phyloP scores from a whole-genome alignment of 441 rosid genomes.

The Syzygium syzygioides region DNA sequence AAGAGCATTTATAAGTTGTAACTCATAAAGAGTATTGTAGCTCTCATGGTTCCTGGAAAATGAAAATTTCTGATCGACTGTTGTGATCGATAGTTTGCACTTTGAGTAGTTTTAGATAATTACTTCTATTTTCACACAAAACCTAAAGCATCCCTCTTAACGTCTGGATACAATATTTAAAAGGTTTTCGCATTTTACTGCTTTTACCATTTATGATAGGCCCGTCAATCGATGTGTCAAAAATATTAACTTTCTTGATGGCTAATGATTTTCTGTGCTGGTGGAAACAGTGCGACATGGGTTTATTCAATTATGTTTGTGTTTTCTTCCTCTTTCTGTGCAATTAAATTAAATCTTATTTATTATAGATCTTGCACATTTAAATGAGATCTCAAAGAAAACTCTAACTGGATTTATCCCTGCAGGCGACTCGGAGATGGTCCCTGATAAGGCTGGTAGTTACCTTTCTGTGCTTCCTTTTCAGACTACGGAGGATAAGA shows the following conservation, averaged over 20 bases:
- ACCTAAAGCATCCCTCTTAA: too few species aligned
- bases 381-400: not conserved
- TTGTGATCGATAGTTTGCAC: not conserved
- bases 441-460: not conserved
- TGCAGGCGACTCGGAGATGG: not conserved
- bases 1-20: not conserved
- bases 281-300: not conserved
- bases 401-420: not conserved
- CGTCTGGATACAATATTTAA: too few species aligned
- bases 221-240: too few species aligned
- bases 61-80: not conserved
- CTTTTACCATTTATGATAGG: too few species aligned
- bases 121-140: too few species aligned
- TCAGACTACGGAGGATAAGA: too few species aligned
- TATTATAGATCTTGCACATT: not conserved
- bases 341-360: too few species aligned
- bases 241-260: too few species aligned
- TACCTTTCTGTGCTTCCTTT: not conserved
- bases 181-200: too few species aligned
- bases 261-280: too few species aligned
- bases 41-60: not conserved
- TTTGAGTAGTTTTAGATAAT: not conserved
- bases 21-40: not conserved
- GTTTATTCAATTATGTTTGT: not conserved
- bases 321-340: too few species aligned